Percentiles rank a stretch among this genome's conserved stretches.
phyloP scores from a whole-genome alignment of 495 filamentous ascomycete genomes.

The Penicillium manginii region DNA sequence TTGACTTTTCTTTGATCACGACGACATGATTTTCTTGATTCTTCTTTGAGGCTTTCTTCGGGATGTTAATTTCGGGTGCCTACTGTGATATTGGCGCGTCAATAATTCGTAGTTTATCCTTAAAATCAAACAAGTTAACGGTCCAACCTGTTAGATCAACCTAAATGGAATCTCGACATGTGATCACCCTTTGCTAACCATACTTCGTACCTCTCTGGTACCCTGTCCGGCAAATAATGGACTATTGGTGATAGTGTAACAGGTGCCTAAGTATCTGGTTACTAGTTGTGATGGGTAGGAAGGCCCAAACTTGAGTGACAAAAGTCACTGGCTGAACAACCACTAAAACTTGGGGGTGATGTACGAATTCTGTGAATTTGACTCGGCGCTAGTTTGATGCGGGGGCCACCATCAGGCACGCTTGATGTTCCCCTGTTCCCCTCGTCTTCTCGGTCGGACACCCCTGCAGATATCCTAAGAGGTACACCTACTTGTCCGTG shows the following conservation, averaged over 20 bases:
- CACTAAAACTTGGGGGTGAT: neutral
- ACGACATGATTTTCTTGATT: constrained; percentile 4
- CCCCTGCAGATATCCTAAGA: neutral
- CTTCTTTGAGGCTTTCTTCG: neutral
- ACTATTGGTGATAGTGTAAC: too few species aligned
- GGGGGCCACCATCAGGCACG: neutral
- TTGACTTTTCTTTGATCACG: constrained; percentile 7
- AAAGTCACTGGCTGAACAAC: too few species aligned
- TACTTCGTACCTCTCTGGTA: too few species aligned
- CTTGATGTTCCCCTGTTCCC: neutral
- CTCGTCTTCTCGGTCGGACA: neutral
- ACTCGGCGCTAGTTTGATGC: neutral
- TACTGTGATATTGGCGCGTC: neutral
- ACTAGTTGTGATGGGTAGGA: too few species aligned
- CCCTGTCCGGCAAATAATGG: too few species aligned
- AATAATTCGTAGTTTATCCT: neutral
- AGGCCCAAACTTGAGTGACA: too few species aligned
- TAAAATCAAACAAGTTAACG: neutral
- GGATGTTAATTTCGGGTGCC: neutral
- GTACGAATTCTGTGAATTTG: neutral
- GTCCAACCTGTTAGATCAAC: neutral
- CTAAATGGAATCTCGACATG: too few species aligned
- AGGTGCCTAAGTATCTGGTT: too few species aligned
- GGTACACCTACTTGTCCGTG: neutral
- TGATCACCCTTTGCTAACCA: too few species aligned